These are phyloP conservation scores for Rhizopogon salebrosus DNA, from an alignment of 768 basidiomycete genomes.

Conservation along the genomic window DNA sequence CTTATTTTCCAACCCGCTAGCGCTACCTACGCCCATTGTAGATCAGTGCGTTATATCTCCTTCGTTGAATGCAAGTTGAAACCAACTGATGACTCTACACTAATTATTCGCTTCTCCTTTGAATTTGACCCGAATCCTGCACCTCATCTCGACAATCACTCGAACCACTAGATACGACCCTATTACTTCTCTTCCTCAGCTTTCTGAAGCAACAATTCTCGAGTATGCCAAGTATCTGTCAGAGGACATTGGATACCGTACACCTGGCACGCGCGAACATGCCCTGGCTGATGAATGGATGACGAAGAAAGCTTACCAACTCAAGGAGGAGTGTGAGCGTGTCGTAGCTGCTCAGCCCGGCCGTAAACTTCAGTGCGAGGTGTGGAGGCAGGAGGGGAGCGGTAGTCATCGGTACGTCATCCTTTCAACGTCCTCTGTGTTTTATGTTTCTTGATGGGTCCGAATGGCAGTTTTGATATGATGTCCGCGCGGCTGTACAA, in stretches of 20 bases:
- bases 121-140: not conserved
- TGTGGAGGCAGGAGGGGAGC: constrained; percentile 86
- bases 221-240: constrained; percentile 62
- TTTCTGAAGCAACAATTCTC: constrained; percentile 68
- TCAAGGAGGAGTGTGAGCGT: constrained; percentile 60
- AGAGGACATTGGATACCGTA: constrained; percentile 86
- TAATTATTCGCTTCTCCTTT: not conserved
- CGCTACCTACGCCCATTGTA: constrained; percentile 51
- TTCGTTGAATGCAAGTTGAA: not conserved
- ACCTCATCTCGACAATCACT: constrained; percentile 7
- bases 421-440: not conserved
- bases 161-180: constrained; percentile 36
- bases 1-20: constrained; percentile 26
- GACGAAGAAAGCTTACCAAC: constrained; percentile 54
- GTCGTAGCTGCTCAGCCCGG: constrained; percentile 34
- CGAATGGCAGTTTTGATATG: constrained; percentile 77
- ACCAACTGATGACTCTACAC: not conserved
- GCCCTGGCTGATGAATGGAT: constrained; percentile 83
- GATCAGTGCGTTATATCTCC: constrained; percentile 37
- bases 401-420: constrained; percentile 76
- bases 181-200: constrained; percentile 54
- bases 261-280: constrained; percentile 87
- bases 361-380: constrained; percentile 80
- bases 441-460: not conserved
- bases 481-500: constrained; percentile 82